Base-by-base conservation (phyloP, 768 basidiomycete genomes). In the Calvatia gigantea region DNA sequence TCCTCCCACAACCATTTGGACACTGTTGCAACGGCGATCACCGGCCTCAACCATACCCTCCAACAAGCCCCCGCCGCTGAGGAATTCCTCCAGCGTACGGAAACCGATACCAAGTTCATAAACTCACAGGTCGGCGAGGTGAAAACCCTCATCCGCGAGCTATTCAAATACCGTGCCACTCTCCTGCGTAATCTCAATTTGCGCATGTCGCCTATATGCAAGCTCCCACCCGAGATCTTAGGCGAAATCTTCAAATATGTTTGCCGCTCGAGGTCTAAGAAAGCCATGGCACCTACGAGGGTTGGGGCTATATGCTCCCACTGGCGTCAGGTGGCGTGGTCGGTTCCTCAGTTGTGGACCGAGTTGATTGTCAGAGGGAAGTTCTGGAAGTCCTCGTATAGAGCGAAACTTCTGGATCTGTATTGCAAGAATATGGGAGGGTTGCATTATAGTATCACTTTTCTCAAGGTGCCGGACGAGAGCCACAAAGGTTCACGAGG, bases 391-490 rank as follows among this genome's bases (percentile, higher is more conserved):
- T 46, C 44, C 8, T 46, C 45, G 6, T 19, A 46, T 2, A 12
- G 27, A 46, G 2, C n/a, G 28, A 28, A 29, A 14, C 2, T 46
- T 17, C 45, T 46, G 9, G 45, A 46, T 46, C 17, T 46, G 31
- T 46, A 46, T 31, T 46, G 32, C 28, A 46, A 46, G 45, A 46
- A 46, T n/a, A 46, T 46, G 28, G 28, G 45, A 28, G 45, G 28
- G n/a, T 31, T 46, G 45, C 19, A 31, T 14, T 32, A 31, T 8
- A 31, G 32, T 15, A 17, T 46, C 27, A 46, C 28, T 19, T 31
- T 46, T 31, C 45, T 28, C 45, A 46, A 6, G 17, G 25, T 29
- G 25, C 45, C 45, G 19, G 29, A 31, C n/a, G 45, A 46, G 15
- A n/a, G 15, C 14, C 15, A 6, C 7, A 46, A 32, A 28, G 28